Base-by-base conservation (phyloP, 768 basidiomycete genomes). In the Clavaria fumosa region DNA sequence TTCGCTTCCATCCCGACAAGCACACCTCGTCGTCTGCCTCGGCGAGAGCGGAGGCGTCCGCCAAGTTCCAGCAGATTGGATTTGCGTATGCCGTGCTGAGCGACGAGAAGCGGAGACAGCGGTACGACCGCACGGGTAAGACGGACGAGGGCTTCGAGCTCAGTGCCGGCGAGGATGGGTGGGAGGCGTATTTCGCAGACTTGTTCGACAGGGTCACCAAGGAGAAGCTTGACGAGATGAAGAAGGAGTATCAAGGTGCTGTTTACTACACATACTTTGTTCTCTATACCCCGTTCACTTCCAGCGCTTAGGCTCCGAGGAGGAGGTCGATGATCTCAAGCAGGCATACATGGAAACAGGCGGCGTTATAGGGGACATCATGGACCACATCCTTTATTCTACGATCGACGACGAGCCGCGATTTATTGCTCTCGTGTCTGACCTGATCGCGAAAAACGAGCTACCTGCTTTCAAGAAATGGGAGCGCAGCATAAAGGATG, bases 171-270 rank as follows among this genome's bases (percentile, higher is more conserved):
- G 84, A 81, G 42, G 82, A 78, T 43, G 85, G 88, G 1, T 99
- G 95, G 95, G 86, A 89, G 50, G 72, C 82, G 4, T 99, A 99
- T 58, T 99, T 97, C 48, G 81, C 80, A 53, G 78, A 78, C 40
- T 59, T 95, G 45, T 95, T 89, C 46, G 82, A 91, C 43, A 69
- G 75, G 38, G 82, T 93, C 18, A 91, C 89, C 39, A 70, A 77
- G 43, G 77, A 72, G 42, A 81, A 75, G 54, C 63, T 99, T 38
- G 89, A 96, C 45, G 85, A 95, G 54, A 75, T 93, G 72, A 93
- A 86, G 70, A 76, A 75, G 47, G 77, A 75, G 49, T 99, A 99
- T 56, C 90, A 97, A 66, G 88, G 95, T 81, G 42, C 22, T 51
- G 42, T 34, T 23, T 45, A 18, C 23, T 30, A 23, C 24, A 14